phyloP scores from a whole-genome alignment of 2,329 filamentous ascomycete species.

The Cladosporium sp. region DNA sequence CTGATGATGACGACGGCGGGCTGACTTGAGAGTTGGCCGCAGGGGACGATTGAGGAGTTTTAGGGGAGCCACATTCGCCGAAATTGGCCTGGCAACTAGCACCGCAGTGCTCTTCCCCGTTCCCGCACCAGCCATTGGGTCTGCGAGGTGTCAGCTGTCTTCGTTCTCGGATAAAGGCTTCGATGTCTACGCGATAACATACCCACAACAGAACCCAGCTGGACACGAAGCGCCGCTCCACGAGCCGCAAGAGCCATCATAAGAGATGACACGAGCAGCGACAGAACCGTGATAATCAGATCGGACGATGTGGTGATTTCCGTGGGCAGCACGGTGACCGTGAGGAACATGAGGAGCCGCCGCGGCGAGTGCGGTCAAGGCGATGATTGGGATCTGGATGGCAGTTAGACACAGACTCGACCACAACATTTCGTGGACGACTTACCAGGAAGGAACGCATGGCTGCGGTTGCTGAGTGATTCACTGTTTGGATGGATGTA shows the following conservation, averaged over 20 bases:
- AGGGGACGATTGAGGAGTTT: not conserved
- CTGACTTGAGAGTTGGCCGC: not conserved
- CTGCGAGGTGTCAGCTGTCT: slow-evolving; percentile 4
- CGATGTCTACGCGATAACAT: not conserved
- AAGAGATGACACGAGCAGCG: slow-evolving; percentile 10
- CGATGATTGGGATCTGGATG: slow-evolving; percentile 12
- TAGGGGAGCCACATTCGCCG: slow-evolving; percentile 18
- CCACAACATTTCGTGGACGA: no score
- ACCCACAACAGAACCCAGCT: slow-evolving; percentile 20
- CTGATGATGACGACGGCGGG: not conserved
- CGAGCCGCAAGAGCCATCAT: slow-evolving; percentile 20
- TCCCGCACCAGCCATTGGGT: slow-evolving; percentile 23
- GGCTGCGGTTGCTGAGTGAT: not conserved
- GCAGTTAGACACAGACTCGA: no score
- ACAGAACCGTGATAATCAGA: slow-evolving; percentile 12
- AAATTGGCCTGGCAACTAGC: slow-evolving; percentile 25
- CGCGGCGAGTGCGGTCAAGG: slow-evolving; percentile 17
- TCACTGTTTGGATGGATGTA: not conserved
- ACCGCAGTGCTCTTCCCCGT: slow-evolving; percentile 18
- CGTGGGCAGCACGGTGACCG: not conserved
- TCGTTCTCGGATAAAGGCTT: not conserved
- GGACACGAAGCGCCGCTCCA: slow-evolving; percentile 17
- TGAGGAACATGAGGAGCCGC: slow-evolving; percentile 17
- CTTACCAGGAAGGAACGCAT: slow-evolving; percentile 1
- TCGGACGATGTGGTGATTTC: slow-evolving; percentile 9